A percentile compares a stretch with the other conserved stretches of the same genome.
phyloP scores from a whole-genome alignment of 352 stramenopile species.

The Aphanomyces stellatus region DNA sequence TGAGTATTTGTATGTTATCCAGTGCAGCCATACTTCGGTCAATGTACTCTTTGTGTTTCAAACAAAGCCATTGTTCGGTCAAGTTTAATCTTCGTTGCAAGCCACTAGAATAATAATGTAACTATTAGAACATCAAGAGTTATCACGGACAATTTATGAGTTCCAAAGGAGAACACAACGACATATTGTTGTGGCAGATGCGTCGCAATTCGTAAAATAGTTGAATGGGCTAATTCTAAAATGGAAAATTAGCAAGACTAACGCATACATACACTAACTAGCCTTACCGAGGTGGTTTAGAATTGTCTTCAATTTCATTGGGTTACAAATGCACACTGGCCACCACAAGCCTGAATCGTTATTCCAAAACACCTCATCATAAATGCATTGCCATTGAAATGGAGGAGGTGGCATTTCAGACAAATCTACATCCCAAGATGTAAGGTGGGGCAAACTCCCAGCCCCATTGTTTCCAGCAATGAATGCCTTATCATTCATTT shows the following conservation, averaged over 20 bases:
- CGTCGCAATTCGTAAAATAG: neutral
- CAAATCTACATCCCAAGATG: neutral
- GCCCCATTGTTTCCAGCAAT: too few relatives aligned
- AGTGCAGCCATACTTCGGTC: neutral
- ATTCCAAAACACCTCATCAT: neutral
- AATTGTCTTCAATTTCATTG: neutral
- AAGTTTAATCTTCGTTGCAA: neutral
- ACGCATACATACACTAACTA: too few relatives aligned
- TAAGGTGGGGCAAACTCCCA: too few relatives aligned
- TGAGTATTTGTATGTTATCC: neutral
- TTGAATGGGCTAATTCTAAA: too few relatives aligned
- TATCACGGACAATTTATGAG: neutral
- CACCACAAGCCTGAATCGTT: neutral
- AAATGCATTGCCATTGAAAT: neutral
- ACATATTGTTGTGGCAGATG: neutral
- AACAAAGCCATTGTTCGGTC: neutral
- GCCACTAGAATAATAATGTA: neutral
- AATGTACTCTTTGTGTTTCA: neutral
- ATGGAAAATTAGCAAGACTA: too few relatives aligned
- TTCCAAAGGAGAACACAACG: constrained; percentile 1
- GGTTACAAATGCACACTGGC: neutral
- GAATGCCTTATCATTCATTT: too few relatives aligned
- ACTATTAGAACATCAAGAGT: neutral
- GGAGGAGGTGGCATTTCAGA: neutral
- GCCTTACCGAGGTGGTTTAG: too few relatives aligned